Evolutionary conservation across 345 rosid species (phyloP).

Genomic region (Syzygium aromaticum): DNA sequence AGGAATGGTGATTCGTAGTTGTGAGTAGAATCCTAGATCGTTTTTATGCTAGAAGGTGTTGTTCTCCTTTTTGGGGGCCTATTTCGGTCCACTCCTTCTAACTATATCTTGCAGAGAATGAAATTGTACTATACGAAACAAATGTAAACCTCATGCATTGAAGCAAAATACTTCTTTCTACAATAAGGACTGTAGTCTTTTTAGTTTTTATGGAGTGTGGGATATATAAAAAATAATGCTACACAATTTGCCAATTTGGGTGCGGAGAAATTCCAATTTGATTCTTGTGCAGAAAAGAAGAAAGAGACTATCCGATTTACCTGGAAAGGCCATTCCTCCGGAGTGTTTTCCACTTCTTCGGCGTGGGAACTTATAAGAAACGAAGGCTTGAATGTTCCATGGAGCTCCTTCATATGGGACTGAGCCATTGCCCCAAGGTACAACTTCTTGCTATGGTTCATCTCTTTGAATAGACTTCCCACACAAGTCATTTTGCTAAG

Average conservation of each 20-base stretch:
- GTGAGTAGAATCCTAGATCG: neutral
- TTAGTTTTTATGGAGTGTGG: neutral
- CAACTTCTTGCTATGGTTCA: no score
- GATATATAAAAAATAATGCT: neutral
- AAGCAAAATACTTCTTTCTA: neutral
- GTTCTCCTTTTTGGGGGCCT: neutral
- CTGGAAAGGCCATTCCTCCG: no score
- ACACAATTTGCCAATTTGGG: neutral
- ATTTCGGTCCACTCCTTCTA: neutral
- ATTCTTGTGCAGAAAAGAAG: neutral
- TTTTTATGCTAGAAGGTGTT: neutral
- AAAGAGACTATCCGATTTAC: rapidly evolving
- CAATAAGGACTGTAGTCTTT: neutral
- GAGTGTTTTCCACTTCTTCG: no score
- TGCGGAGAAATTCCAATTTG: neutral
- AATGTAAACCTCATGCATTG: neutral
- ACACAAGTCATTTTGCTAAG: no score
- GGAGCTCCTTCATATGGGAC: no score
- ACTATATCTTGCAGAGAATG: neutral
- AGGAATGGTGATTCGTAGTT: neutral
- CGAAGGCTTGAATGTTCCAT: no score
- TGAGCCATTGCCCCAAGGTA: no score
- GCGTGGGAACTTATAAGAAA: no score
- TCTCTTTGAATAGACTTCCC: no score
- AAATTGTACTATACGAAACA: neutral